These are phyloP conservation scores for Didymosphaeria variabile DNA, from an alignment of 2,329 filamentous ascomycete species.

Conservation along the genomic window DNA sequence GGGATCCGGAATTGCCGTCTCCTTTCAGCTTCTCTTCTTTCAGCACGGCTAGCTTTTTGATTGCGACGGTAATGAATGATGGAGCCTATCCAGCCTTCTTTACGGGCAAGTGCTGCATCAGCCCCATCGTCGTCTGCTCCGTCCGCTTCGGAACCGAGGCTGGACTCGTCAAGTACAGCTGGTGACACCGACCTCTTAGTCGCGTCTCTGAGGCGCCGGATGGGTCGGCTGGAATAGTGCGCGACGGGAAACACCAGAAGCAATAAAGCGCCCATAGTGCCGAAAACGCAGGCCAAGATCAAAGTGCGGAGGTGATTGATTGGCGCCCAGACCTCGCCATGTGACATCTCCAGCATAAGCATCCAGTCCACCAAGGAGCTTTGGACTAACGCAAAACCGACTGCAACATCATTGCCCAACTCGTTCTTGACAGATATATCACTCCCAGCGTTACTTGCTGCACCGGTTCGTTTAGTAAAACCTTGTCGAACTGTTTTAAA, in stretches of 20 bases:
- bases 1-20: slow-evolving; percentile 81
- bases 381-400: slow-evolving; percentile 79
- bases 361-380: slow-evolving; percentile 81
- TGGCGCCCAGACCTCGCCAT: slow-evolving; percentile 77
- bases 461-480: slow-evolving; percentile 59
- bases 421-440: slow-evolving; percentile 77
- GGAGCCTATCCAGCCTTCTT: slow-evolving; percentile 55
- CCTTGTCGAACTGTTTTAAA: slow-evolving; percentile 72
- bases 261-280: slow-evolving; percentile 76
- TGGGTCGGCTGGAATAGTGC: slow-evolving; percentile 82
- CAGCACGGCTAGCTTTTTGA: slow-evolving; percentile 45
- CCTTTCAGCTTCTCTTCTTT: slow-evolving; percentile 49
- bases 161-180: slow-evolving; percentile 62
- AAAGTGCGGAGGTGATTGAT: slow-evolving; percentile 80
- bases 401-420: slow-evolving; percentile 72
- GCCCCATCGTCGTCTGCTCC: slow-evolving; percentile 58
- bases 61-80: slow-evolving; percentile 48
- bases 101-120: slow-evolving; percentile 53
- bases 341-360: slow-evolving; percentile 79
- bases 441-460: slow-evolving; percentile 74
- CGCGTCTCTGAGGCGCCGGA: slow-evolving; percentile 76
- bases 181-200: slow-evolving; percentile 78
- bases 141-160: slow-evolving; percentile 48
- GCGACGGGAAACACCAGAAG: slow-evolving; percentile 80
- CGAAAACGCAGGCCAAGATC: slow-evolving; percentile 84